phyloP scores from a whole-genome alignment of 768 basidiomycete species.

The Lyophyllum semitale region DNA sequence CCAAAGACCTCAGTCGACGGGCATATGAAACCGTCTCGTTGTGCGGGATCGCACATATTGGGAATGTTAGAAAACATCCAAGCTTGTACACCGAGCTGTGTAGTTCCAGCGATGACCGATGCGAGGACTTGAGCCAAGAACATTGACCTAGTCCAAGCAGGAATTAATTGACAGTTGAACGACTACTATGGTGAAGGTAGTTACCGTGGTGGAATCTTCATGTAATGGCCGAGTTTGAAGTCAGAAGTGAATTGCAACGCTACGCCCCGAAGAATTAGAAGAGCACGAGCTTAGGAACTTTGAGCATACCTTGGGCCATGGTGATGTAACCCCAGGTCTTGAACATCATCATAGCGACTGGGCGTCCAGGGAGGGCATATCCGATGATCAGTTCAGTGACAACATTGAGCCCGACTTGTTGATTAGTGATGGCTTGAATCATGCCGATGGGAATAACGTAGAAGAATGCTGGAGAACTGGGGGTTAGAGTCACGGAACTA shows the following conservation, averaged over 20 bases:
- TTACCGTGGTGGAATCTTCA: constrained; percentile 70
- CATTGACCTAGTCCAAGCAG: constrained; percentile 44
- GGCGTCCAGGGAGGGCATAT: constrained; percentile 75
- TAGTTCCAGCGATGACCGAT: constrained; percentile 67
- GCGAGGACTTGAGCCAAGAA: constrained; percentile 73
- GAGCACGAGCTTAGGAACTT: background rate
- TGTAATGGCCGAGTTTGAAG: constrained; percentile 80
- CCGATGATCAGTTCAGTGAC: constrained; percentile 83
- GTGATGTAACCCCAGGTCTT: constrained; percentile 82
- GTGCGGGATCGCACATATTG: constrained; percentile 54
- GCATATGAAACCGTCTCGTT: constrained; percentile 70
- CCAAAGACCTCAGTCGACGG: constrained; percentile 74
- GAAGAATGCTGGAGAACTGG: constrained; percentile 39
- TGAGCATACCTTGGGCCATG: constrained; percentile 49
- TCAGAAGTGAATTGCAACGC: constrained; percentile 72
- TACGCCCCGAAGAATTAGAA: constrained; percentile 13
- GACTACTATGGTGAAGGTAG: background rate
- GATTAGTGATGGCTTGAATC: constrained; percentile 78
- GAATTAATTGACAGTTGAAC: background rate
- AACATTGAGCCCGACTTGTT: constrained; percentile 73
- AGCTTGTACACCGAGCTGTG: constrained; percentile 73
- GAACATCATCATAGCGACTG: constrained; percentile 85
- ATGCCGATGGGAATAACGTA: constrained; percentile 73
- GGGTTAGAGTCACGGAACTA: background rate
- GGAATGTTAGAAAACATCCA: constrained; percentile 78